phyloP scores from a whole-genome alignment of 2,329 filamentous ascomycete species.

The Mollisiaceae sp. region DNA sequence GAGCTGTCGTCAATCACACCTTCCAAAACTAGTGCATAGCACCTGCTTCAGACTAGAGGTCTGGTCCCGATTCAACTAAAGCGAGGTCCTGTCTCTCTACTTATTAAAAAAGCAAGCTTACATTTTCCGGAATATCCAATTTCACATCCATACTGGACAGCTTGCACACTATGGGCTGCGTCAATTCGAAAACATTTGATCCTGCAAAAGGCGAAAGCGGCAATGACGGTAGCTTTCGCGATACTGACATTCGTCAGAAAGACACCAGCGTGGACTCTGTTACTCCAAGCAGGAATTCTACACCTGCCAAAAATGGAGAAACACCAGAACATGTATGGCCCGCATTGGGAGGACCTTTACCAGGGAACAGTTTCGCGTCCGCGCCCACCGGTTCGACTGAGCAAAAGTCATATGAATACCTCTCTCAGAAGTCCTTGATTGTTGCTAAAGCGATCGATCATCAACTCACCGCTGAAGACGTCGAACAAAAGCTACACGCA shows the following conservation, averaged over 20 bases:
- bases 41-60: too few relatives aligned
- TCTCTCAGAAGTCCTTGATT: not conserved
- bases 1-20: too few relatives aligned
- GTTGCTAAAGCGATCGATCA: not conserved
- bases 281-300: too few relatives aligned
- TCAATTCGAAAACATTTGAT: not conserved
- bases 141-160: not conserved
- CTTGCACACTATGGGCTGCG: not conserved
- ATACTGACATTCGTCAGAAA: too few relatives aligned
- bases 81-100: not conserved
- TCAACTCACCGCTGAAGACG: not conserved
- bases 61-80: not conserved
- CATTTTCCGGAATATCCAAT: not conserved
- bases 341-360: too few relatives aligned
- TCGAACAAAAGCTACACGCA: not conserved
- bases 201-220: not conserved
- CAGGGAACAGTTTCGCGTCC: too few relatives aligned
- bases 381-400: too few relatives aligned
- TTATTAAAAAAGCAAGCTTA: not conserved
- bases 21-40: too few relatives aligned
- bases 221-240: not conserved
- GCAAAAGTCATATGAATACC: too few relatives aligned
- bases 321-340: too few relatives aligned
- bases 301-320: too few relatives aligned
- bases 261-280: too few relatives aligned